Evolutionary conservation across 2,329 filamentous ascomycete species (phyloP).

Genomic region (Penicillium paneum): DNA sequence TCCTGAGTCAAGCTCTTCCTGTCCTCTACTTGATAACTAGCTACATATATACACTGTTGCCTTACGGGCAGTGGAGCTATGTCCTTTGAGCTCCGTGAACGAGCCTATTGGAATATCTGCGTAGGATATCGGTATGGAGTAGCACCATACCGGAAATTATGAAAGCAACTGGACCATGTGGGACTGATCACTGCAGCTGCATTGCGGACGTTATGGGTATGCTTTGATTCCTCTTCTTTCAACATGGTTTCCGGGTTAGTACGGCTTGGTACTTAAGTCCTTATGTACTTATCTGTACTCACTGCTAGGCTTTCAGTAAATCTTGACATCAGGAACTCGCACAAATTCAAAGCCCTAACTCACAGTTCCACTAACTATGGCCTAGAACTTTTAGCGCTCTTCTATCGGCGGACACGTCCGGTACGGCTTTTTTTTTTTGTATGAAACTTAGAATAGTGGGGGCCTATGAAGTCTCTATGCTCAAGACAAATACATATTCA

Average conservation of each 20-base stretch:
- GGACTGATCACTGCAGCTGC: not conserved
- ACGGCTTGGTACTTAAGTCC: not conserved
- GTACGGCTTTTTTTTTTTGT: not conserved
- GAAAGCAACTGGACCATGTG: not conserved
- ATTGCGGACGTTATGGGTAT: not conserved
- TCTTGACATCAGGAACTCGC: not conserved
- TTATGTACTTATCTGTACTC: not conserved
- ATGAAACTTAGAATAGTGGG: not conserved
- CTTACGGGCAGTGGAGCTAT: not conserved
- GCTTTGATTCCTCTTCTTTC: not conserved
- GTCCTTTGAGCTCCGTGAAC: not conserved
- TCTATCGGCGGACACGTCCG: too few species aligned
- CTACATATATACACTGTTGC: not conserved
- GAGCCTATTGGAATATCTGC: not conserved
- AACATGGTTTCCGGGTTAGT: not conserved
- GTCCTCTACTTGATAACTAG: too few species aligned
- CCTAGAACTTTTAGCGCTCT: not conserved
- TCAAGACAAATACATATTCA: not conserved
- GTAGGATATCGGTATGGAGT: not conserved
- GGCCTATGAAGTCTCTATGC: too few species aligned
- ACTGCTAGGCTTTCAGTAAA: not conserved
- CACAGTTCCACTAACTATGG: too few species aligned
- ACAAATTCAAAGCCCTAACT: not conserved
- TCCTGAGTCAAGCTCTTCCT: not conserved
- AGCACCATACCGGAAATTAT: not conserved